Evolutionary conservation across 345 rosid genomes (phyloP), one percentile per base, ranked within the genome.

Genomic region (Garcia nutans): DNA sequence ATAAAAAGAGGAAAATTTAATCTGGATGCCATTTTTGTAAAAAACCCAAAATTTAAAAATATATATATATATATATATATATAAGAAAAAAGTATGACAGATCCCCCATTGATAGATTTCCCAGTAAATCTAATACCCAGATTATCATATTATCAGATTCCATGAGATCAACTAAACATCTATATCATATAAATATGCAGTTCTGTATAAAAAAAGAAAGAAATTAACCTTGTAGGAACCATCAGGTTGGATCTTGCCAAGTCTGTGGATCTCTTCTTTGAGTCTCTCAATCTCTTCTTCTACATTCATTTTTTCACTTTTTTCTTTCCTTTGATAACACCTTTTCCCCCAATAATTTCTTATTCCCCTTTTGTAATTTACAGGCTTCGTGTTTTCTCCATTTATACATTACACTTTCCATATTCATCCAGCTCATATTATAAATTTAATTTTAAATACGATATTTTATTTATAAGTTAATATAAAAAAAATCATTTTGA

Each of bases 251-350:
- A 77, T 73, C 77, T 82, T 86, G 71, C 97, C 98, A 16, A 91
- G 90, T 82, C 98, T 87, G 45, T 86, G 89, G 79, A 93, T 93
- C 86, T 93, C 99, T 75, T 89, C 94, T 79, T 86, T 88, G 74
- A 95, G 96, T 74, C 91, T 83, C 80, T 76, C 87, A 13, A 93
- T 89, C 83, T 95, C 99, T 82, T 93, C 97, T 60, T 88, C 97
- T 58, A 95, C 97, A 77, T 91, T 93, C 99, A 95, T 91, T 71
- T 81, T 77, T 75, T 80, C 64, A 17, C 20, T 33, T 62, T 23
- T 62, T 68, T 74, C 60, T 64, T 47, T 65, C 3, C 28, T 15
- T 13, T 11, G 1, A 2, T 37, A 63, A 16, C 8, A 50, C n/a
- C 49, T 26, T 62, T 24, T 58, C 33, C 16, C 66, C 47, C 31